Evolutionary conservation across 805 yeast species (phyloP).

Genomic region (Blastobotrys muscicola): DNA sequence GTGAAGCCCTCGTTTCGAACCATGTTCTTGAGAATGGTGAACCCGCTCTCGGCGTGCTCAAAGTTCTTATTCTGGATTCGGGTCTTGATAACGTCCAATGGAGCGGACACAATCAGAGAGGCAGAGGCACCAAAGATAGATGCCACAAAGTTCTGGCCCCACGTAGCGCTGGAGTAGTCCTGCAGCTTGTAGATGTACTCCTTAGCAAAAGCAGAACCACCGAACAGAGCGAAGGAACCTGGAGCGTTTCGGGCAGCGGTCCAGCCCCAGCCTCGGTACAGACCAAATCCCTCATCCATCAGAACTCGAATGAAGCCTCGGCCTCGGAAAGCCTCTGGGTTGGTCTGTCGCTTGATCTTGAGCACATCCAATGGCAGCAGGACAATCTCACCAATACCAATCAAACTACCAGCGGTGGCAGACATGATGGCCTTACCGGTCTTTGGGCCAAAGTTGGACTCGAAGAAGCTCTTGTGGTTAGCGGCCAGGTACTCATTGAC

Average conservation of each 20-base stretch:
- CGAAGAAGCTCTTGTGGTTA: conserved; percentile 63
- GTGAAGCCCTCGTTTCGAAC: conserved; percentile 80
- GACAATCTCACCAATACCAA: conserved; percentile 97
- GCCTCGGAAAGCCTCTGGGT: conserved; percentile 99
- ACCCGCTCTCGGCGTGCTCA: conserved; percentile 90
- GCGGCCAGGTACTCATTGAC: conserved; percentile 84
- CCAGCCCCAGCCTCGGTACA: conserved; percentile 99
- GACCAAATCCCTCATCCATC: conserved; percentile 82
- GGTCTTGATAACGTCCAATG: conserved; percentile 95
- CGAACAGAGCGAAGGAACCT: conserved; percentile 94
- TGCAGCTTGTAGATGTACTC: conserved; percentile 81
- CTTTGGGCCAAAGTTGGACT: conserved; percentile 74
- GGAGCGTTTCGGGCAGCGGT: conserved; percentile 99
- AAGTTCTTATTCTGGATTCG: conserved; percentile 95
- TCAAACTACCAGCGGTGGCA: conserved; percentile 94
- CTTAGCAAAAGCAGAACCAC: conserved; percentile 98
- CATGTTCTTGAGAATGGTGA: conserved; percentile 89
- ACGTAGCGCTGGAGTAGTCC: conserved; percentile 87
- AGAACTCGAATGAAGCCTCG: conserved; percentile 87
- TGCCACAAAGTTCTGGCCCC: conserved; percentile 90
- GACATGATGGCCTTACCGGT: conserved; percentile 96
- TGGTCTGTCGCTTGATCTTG: conserved; percentile 97
- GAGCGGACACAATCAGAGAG: conserved; percentile 92
- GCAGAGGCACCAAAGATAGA: conserved; percentile 96
- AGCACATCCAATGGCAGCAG: conserved; percentile 91